Percentiles rank a stretch among this genome's conserved stretches.
Evolutionary conservation across 257 asterid genomes (phyloP).

Genomic region (Rubia yunnanensis): DNA sequence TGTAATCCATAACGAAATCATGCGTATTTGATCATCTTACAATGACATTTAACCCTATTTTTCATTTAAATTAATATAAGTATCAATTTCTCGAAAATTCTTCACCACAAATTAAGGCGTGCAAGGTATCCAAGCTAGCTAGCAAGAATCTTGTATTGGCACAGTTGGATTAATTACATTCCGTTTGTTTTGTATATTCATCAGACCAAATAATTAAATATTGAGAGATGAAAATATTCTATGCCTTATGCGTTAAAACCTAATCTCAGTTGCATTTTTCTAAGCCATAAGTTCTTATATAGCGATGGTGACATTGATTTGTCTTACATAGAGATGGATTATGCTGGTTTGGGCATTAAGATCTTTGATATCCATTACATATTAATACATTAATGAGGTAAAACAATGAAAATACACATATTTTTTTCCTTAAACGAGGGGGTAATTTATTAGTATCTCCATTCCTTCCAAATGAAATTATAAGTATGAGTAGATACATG

Average conservation of each 20-base stretch:
- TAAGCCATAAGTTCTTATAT: not conserved
- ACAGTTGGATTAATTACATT: not conserved
- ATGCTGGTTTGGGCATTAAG: not conserved
- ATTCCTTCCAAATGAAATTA: too few species aligned
- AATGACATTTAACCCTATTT: constrained; percentile 4
- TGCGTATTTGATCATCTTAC: not conserved
- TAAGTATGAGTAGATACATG: too few species aligned
- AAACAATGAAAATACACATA: too few species aligned
- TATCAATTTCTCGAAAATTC: constrained; percentile 3
- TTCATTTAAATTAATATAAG: too few species aligned
- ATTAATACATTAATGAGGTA: not conserved
- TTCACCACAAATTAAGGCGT: constrained; percentile 6
- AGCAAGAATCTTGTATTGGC: not conserved
- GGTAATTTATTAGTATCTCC: too few species aligned
- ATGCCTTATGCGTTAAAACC: not conserved
- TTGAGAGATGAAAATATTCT: not conserved
- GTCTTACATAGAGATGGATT: not conserved
- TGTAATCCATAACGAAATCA: not conserved
- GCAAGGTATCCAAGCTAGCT: constrained; percentile 3
- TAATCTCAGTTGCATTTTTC: not conserved
- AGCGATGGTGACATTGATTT: constrained; percentile 4
- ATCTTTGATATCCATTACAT: not conserved
- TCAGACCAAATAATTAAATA: not conserved
- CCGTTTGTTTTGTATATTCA: not conserved
- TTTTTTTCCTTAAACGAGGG: too few species aligned